Percentiles rank a stretch among this genome's conserved stretches.
Conservation (phyloP, 2,329 filamentous ascomycete genomes). For the Cladosporium sp. region DNA sequence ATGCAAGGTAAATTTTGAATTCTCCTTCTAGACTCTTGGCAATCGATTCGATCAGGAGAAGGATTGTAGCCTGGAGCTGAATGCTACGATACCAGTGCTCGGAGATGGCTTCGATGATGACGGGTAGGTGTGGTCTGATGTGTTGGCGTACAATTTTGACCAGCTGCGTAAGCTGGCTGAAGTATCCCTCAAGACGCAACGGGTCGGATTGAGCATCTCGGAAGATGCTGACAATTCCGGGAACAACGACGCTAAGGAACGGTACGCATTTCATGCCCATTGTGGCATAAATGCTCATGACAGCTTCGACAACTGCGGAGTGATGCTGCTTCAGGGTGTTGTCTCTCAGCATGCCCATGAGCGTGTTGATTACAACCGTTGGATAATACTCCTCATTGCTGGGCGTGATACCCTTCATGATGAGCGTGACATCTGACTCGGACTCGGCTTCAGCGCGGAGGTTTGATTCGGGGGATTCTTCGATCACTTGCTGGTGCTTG, state of each 20-base stretch:
- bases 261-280: conserved; percentile 93
- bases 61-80: conserved; percentile 83
- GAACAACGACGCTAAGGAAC: conserved; percentile 90
- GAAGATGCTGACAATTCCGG: conserved; percentile 89
- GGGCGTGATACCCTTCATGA: conserved; percentile 95
- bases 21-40: conserved; percentile 92
- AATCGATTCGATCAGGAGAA: conserved; percentile 90
- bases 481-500: conserved; percentile 91
- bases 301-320: conserved; percentile 90
- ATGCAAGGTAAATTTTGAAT: conserved; percentile 93
- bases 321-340: conserved; percentile 87
- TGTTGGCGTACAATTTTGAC: conserved; percentile 96
- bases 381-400: conserved; percentile 99
- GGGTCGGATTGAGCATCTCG: conserved; percentile 73
- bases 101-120: conserved; percentile 81
- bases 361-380: conserved; percentile 93
- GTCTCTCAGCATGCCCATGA: conserved; percentile 89
- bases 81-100: conserved; percentile 86
- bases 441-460: conserved; percentile 64
- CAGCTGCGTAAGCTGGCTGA: conserved; percentile 90
- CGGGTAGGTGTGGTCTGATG: conserved; percentile 84
- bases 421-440: conserved; percentile 90
- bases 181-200: conserved; percentile 77
- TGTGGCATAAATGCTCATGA: conserved; percentile 98
- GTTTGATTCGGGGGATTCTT: conserved; percentile 80